A percentile compares a stretch with the other conserved stretches of the same genome.
These are phyloP conservation scores for Celoporthe dispersa DNA, from an alignment of 2,329 filamentous ascomycete genomes.

Conservation along the genomic window DNA sequence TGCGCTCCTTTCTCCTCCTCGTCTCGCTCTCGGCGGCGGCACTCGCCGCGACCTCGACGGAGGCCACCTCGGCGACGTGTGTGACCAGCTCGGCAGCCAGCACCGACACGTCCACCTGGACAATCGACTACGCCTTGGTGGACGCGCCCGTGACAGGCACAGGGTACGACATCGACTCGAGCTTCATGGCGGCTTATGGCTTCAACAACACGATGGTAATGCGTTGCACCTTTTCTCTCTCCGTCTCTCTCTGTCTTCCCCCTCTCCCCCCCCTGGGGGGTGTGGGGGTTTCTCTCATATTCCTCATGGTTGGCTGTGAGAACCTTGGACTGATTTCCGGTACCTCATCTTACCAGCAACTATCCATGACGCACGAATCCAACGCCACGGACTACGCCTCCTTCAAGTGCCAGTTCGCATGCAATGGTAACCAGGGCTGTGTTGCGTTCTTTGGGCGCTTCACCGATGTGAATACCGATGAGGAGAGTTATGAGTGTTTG, in stretches of 20 bases:
- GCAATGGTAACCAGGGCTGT: slow-evolving; percentile 35
- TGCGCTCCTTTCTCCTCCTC: neutral
- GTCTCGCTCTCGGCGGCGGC: slow-evolving; percentile 3
- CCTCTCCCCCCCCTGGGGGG: too few species aligned
- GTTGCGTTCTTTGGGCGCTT: slow-evolving; percentile 37
- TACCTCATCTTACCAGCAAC: slow-evolving; percentile 13
- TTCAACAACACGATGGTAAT: slow-evolving; percentile 27
- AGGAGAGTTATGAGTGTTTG: slow-evolving; percentile 29
- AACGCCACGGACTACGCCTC: slow-evolving; percentile 33
- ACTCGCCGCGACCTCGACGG: slow-evolving; percentile 3
- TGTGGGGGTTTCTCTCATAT: too few species aligned
- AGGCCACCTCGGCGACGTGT: slow-evolving; percentile 16
- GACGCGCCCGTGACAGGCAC: slow-evolving; percentile 11
- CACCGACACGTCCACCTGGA: slow-evolving; percentile 1
- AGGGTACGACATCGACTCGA: slow-evolving; percentile 26
- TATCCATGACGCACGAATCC: slow-evolving; percentile 29
- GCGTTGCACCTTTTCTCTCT: neutral
- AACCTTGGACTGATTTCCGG: neutral
- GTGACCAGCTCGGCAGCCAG: slow-evolving; percentile 13
- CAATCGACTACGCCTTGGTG: slow-evolving; percentile 20
- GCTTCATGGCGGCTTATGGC: slow-evolving; percentile 17
- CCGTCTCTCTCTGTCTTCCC: too few species aligned
- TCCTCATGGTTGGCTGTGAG: neutral
- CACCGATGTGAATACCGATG: slow-evolving; percentile 26
- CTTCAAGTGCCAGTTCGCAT: slow-evolving; percentile 39